Base-by-base conservation (phyloP, 1,284 basidiomycete genomes). In the Cystobasidium pallidum region DNA sequence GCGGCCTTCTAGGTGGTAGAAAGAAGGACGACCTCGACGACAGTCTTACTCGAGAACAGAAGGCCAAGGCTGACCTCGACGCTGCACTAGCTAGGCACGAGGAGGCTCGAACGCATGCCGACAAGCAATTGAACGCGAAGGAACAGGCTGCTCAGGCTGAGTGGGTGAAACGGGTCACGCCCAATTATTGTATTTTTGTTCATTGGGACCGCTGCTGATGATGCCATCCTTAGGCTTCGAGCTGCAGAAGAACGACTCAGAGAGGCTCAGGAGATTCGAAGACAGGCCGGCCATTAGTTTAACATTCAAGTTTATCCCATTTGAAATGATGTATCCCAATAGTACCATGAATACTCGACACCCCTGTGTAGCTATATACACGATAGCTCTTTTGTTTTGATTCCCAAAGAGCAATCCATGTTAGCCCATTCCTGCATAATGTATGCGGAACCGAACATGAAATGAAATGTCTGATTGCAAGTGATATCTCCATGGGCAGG, bases 11-110 rank as follows among this genome's bases (percentile, higher is more conserved):
- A 15, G 43, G 43, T 6, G 55, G 55, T 21, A 45, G 67, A 30
- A 70, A 70, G 67, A 62, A 62, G 57, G 67, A 70, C 34, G 67
- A 70, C 57, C 55, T 70, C 58, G 67, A 70, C n/a, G 67, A 62
- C 4, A 59, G 54, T 28, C 67, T 70, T 41, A 19, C 41, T 17
- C 39, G 47, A n/a, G 67, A 70, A 47, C 55, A 52, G 49, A 52
- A 70, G 67, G 67, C 67, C 15, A 70, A 70, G 34, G 45, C 45
- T 13, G 67, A 70, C 32, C 67, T 70, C 32, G 67, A 70, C 19
- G 58, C 41, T 21, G 67, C 67, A 24, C 51, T 70, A 43, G 57
- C 57, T 7, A 70, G 26, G 47, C 67, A 70, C 30, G 24, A 70
- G 17, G 39, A 41, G 32, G 67, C 67, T n/a, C 55, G 52, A 24